phyloP scores from a whole-genome alignment of 2,329 filamentous ascomycete genomes.

The Alternaria burnsii region DNA sequence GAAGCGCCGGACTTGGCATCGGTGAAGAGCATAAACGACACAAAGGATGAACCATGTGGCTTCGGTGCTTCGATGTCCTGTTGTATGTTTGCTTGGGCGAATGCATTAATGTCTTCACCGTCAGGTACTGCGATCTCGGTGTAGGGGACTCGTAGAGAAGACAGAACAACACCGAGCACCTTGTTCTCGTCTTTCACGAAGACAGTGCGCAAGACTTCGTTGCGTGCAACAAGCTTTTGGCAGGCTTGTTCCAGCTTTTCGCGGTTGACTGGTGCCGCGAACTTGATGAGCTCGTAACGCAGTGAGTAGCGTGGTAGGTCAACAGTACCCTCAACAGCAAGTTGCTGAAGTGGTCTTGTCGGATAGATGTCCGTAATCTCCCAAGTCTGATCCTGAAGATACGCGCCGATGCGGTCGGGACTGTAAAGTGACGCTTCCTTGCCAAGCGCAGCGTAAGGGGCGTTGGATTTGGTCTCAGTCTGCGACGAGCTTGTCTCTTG shows the following conservation, averaged over 20 bases:
- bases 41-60: constrained; percentile 62
- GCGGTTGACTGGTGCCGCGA: constrained; percentile 62
- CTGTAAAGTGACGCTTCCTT: constrained; percentile 57
- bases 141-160: constrained; percentile 62
- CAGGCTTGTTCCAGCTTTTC: constrained; percentile 61
- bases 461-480: constrained; percentile 36
- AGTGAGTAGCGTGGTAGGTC: constrained; percentile 67
- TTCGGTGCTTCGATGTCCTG: constrained; percentile 65
- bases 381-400: constrained; percentile 61
- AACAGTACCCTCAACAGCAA: constrained; percentile 67
- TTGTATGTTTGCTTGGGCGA: constrained; percentile 63
- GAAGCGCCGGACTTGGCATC: constrained; percentile 64
- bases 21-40: constrained; percentile 59
- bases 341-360: constrained; percentile 65
- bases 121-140: constrained; percentile 50
- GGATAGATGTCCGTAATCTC: constrained; percentile 66
- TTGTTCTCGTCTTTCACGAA: constrained; percentile 62
- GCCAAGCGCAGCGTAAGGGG: constrained; percentile 63
- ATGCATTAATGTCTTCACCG: constrained; percentile 61
- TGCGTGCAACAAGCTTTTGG: constrained; percentile 64
- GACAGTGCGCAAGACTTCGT: constrained; percentile 72
- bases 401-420: constrained; percentile 59
- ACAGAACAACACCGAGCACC: constrained; percentile 67
- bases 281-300: constrained; percentile 71
- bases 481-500: constrained; percentile 40